Conservation (phyloP, 75 land plant species). For the Sequoia sempervirens region DNA sequence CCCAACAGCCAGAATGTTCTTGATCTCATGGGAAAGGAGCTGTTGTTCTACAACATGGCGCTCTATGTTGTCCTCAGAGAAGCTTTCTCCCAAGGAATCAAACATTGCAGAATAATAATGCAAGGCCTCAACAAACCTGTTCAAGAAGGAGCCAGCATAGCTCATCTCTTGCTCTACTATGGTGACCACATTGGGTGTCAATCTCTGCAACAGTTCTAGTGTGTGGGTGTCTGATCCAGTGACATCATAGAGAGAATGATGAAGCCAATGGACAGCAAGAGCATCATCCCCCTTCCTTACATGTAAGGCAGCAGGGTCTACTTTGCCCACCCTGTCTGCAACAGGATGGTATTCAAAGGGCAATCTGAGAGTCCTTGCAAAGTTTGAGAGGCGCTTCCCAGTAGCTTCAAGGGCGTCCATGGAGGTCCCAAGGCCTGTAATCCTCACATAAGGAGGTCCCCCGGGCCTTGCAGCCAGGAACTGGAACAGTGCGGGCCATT, state of each 20-base stretch:
- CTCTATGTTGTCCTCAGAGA: slow-evolving; percentile 9
- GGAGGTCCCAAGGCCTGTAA: slow-evolving; percentile 17
- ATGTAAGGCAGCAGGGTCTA: not conserved
- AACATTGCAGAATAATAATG: slow-evolving; percentile 23
- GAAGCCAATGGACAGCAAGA: slow-evolving; percentile 15
- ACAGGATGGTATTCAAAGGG: slow-evolving; percentile 17
- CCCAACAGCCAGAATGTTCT: slow-evolving; percentile 25
- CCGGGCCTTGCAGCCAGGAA: slow-evolving; percentile 20
- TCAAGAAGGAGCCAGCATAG: slow-evolving; percentile 16
- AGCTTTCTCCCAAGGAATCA: slow-evolving; percentile 25
- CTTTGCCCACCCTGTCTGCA: slow-evolving; percentile 14
- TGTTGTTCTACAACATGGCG: slow-evolving; percentile 13
- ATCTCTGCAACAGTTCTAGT: not conserved
- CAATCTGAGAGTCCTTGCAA: slow-evolving; percentile 13
- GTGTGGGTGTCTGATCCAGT: not conserved
- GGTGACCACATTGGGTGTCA: slow-evolving; percentile 12
- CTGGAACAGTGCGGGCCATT: slow-evolving; percentile 19
- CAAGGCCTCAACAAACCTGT: slow-evolving; percentile 19
- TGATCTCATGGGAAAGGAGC: slow-evolving; percentile 12
- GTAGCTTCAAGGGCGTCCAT: slow-evolving; percentile 12
- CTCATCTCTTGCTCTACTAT: slow-evolving; percentile 27
- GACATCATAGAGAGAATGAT: slow-evolving; percentile 9
- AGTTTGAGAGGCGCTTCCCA: slow-evolving; percentile 15
- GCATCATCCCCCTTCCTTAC: slow-evolving; percentile 19
- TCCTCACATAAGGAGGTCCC: slow-evolving; percentile 15